These are phyloP conservation scores for Podaxis carcinomalis DNA, from an alignment of 768 basidiomycete genomes.

Conservation along the genomic window DNA sequence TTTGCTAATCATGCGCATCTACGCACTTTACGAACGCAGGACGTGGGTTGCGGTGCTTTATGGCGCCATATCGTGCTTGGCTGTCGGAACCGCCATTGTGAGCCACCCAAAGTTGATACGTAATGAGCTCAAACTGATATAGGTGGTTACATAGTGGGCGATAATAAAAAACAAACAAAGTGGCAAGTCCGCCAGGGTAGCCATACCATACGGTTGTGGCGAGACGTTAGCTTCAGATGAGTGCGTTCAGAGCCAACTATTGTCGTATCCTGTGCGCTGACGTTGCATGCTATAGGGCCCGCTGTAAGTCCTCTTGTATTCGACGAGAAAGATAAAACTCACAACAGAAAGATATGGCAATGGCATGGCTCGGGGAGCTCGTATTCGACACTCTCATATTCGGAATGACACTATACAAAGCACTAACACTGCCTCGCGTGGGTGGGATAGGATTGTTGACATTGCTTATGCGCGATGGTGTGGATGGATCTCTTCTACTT, in stretches of 20 bases:
- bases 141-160: constrained; percentile 12
- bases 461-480: constrained; percentile 37
- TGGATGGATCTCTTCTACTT: not conserved
- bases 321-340: constrained; percentile 16
- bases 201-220: constrained; percentile 1
- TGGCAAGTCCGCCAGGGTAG: not conserved
- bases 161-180: not conserved
- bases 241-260: not conserved
- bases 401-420: constrained; percentile 35
- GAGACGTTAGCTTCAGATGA: not conserved
- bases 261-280: constrained; percentile 9
- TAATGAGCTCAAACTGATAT: not conserved
- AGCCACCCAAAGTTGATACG: not conserved
- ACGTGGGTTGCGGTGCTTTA: constrained; percentile 16
- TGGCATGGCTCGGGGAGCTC: constrained; percentile 7
- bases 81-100: constrained; percentile 19
- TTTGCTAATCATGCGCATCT: constrained; percentile 37
- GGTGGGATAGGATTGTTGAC: constrained; percentile 23
- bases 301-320: not conserved
- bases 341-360: not conserved
- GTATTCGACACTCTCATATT: constrained; percentile 39
- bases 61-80: constrained; percentile 21
- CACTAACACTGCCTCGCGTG: constrained; percentile 22
- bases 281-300: not conserved
- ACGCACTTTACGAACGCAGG: constrained; percentile 37